Conservation (phyloP, 306 rosid species). For the Fragaria vesca region DNA sequence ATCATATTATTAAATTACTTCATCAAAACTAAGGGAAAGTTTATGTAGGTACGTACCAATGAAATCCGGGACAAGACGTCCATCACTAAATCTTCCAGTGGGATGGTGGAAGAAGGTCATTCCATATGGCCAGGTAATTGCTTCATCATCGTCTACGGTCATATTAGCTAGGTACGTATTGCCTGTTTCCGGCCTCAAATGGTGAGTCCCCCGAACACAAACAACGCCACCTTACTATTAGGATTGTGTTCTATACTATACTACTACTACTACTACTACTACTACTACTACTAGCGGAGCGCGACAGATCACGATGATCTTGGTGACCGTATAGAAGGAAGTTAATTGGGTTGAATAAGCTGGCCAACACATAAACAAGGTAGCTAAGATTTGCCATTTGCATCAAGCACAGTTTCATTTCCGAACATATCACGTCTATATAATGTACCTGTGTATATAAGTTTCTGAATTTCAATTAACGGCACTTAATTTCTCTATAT, state of each 20-base stretch:
- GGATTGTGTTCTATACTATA: background rate
- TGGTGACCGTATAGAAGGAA: background rate
- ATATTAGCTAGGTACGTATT: background rate
- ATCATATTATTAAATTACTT: too few relatives aligned
- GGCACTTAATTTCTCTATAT: too few relatives aligned
- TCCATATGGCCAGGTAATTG: background rate
- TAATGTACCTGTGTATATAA: too few relatives aligned
- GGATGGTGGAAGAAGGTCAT: background rate
- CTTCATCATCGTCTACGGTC: background rate
- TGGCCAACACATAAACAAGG: background rate
- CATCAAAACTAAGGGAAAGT: background rate
- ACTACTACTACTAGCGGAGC: background rate
- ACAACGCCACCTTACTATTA: background rate
- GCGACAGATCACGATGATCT: background rate
- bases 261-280: too few relatives aligned
- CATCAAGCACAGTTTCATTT: background rate
- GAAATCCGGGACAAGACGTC: background rate
- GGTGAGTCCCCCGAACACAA: constrained; percentile 1
- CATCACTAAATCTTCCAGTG: background rate
- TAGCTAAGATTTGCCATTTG: background rate
- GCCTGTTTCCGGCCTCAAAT: background rate
- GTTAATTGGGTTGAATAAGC: background rate
- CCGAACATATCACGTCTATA: too few relatives aligned
- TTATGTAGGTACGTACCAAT: background rate
- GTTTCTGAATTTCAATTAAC: too few relatives aligned